Conservation (phyloP, 257 asterid species). For the Solanum tarijense region DNA sequence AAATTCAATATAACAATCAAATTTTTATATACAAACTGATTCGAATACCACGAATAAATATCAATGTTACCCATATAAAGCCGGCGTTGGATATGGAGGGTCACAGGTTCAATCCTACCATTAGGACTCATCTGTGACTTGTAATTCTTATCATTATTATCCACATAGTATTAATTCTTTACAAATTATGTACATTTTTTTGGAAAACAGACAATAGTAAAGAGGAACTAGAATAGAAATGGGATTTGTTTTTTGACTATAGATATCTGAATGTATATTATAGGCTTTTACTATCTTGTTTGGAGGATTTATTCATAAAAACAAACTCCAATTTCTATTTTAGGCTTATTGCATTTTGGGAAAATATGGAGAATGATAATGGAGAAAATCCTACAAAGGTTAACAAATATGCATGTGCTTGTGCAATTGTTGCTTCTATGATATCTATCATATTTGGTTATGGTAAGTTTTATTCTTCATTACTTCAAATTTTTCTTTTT, state of each 20-base stretch:
- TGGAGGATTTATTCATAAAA: background rate
- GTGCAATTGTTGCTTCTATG: background rate
- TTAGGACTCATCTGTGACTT: background rate
- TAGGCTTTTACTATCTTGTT: background rate
- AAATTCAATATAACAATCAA: background rate
- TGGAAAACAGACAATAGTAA: background rate
- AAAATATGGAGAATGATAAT: background rate
- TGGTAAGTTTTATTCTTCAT: background rate
- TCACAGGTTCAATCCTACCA: background rate
- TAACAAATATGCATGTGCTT: background rate
- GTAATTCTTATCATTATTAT: background rate
- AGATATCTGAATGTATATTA: background rate
- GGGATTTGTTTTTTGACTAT: background rate
- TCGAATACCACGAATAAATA: background rate
- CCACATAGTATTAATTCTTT: background rate
- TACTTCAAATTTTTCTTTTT: background rate
- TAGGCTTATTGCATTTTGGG: background rate
- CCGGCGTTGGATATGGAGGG: background rate
- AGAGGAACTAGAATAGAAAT: background rate
- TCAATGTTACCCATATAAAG: background rate
- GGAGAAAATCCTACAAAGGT: background rate
- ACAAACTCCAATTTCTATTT: background rate
- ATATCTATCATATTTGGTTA: background rate
- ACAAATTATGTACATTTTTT: background rate
- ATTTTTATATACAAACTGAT: background rate